Conservation (phyloP, 352 stramenopile genomes). For the Aphanomyces cochlioides region DNA sequence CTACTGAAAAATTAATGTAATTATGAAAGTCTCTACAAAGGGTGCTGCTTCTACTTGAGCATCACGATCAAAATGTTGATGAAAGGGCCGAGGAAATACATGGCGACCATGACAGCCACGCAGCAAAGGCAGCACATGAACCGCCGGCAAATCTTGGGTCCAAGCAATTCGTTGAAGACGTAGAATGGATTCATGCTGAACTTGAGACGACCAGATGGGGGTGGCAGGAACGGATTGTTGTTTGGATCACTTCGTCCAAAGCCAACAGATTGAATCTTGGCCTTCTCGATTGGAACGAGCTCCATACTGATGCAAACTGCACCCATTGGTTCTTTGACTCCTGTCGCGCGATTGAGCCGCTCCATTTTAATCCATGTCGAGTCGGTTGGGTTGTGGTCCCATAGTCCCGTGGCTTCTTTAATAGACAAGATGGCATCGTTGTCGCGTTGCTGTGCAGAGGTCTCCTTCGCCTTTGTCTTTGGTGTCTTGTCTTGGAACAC, state of each 20-base stretch:
- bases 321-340: constrained; percentile 79
- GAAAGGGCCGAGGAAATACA: constrained; percentile 82
- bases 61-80: constrained; percentile 79
- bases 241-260: constrained; percentile 87
- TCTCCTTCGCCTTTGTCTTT: constrained; percentile 51
- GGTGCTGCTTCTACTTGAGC: constrained; percentile 39
- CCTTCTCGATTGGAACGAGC: constrained; percentile 82
- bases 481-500: constrained; percentile 79
- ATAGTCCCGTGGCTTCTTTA: constrained; percentile 77
- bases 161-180: constrained; percentile 82
- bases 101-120: constrained; percentile 72
- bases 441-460: constrained; percentile 64
- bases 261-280: constrained; percentile 72
- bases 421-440: constrained; percentile 81
- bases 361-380: constrained; percentile 83
- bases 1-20: no score
- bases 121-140: constrained; percentile 84
- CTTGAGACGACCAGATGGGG: constrained; percentile 84
- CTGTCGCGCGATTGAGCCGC: constrained; percentile 72
- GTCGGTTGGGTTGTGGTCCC: constrained; percentile 79
- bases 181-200: constrained; percentile 91
- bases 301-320: constrained; percentile 86
- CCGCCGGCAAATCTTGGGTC: constrained; percentile 79
- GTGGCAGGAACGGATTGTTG: constrained; percentile 89
- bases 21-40: no score